These are phyloP conservation scores for Punctularia strigosozonata DNA, from an alignment of 768 basidiomycete species.

Conservation along the genomic window DNA sequence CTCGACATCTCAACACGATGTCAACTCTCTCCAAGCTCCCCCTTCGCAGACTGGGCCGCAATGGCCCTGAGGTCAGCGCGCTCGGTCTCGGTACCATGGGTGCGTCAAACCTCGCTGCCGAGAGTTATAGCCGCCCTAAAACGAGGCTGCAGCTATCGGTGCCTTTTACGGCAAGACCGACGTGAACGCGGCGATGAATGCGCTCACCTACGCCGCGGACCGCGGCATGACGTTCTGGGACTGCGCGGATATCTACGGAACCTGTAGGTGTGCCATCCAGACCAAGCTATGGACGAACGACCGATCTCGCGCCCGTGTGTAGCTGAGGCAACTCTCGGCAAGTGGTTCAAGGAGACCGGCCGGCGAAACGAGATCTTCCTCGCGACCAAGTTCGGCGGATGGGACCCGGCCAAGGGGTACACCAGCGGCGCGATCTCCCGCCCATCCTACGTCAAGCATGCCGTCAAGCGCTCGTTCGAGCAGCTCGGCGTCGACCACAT, in stretches of 20 bases:
- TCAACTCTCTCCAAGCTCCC: neutral
- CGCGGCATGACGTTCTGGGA: constrained; percentile 13
- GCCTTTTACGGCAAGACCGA: constrained; percentile 11
- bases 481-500: constrained; percentile 13
- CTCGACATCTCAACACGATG: neutral
- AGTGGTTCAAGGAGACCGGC: constrained; percentile 15
- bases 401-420: constrained; percentile 8
- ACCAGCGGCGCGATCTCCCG: constrained; percentile 5
- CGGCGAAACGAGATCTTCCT: constrained; percentile 16
- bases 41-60: constrained; percentile 3
- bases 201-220: constrained; percentile 10
- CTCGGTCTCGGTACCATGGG: constrained; percentile 8
- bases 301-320: neutral
- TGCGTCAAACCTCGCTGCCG: neutral
- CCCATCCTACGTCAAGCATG: constrained; percentile 10
- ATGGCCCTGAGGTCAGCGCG: constrained; percentile 6
- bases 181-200: constrained; percentile 7
- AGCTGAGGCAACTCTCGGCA: constrained; percentile 13
- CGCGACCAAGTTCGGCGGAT: constrained; percentile 16
- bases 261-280: constrained; percentile 3
- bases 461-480: constrained; percentile 9
- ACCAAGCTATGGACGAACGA: neutral
- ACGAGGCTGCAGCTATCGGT: neutral
- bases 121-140: neutral
- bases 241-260: constrained; percentile 12